Conservation (phyloP, 352 stramenopile species). For the Elongisporangium senticosum region DNA sequence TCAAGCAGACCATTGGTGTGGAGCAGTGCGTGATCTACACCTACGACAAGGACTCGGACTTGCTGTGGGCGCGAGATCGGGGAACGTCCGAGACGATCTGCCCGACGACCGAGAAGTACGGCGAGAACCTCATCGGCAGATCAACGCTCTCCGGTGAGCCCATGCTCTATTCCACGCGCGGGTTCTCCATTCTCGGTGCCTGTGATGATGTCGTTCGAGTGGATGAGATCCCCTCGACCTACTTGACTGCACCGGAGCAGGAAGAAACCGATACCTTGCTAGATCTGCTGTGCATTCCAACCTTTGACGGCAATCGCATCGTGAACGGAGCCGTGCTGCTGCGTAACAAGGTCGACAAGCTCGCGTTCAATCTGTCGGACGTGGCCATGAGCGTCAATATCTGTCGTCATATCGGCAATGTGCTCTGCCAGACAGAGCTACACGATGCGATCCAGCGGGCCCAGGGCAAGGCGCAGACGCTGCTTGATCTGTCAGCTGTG, state of each 20-base stretch:
- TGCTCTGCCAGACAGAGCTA: slow-evolving; percentile 48
- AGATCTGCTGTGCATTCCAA: slow-evolving; percentile 48
- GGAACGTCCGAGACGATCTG: slow-evolving; percentile 13
- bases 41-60: slow-evolving; percentile 41
- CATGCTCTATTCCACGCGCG: slow-evolving; percentile 21
- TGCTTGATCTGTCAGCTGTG: slow-evolving; percentile 58
- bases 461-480: slow-evolving; percentile 56
- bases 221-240: slow-evolving; percentile 10
- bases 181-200: slow-evolving; percentile 3
- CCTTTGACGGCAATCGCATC: slow-evolving; percentile 28
- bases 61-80: slow-evolving; percentile 43
- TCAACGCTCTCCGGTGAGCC: slow-evolving; percentile 17
- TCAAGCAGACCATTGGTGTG: slow-evolving; percentile 44
- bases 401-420: slow-evolving; percentile 46
- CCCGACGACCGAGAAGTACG: slow-evolving; percentile 36
- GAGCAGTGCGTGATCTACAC: slow-evolving; percentile 58
- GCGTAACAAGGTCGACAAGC: slow-evolving; percentile 25
- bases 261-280: not conserved
- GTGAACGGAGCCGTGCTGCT: slow-evolving; percentile 64
- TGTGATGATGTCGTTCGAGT: slow-evolving; percentile 5
- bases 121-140: slow-evolving; percentile 48
- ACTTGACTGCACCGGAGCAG: slow-evolving; percentile 1
- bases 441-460: slow-evolving; percentile 52
- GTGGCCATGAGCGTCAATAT: slow-evolving; percentile 48
- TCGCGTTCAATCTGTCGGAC: slow-evolving; percentile 43